Conservation (phyloP, 2,329 filamentous ascomycete genomes). For the Orbilia blumenaviensis region DNA sequence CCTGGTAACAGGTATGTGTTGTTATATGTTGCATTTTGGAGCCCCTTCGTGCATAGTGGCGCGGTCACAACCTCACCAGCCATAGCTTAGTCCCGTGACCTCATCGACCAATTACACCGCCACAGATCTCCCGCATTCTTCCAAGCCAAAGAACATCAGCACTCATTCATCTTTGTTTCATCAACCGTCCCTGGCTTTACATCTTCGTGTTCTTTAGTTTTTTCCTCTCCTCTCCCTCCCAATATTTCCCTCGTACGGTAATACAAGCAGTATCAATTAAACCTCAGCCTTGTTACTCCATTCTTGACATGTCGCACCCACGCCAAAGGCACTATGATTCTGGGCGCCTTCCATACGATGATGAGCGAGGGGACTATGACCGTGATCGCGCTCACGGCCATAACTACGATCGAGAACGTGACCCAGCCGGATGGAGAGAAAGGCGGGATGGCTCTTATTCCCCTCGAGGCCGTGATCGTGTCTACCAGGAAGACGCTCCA, state of each 20-base stretch:
- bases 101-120: background rate
- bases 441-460: constrained; percentile 42
- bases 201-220: background rate
- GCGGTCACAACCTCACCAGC: background rate
- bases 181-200: background rate
- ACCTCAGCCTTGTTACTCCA: background rate
- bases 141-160: background rate
- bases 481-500: constrained; percentile 22
- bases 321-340: constrained; percentile 42
- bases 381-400: constrained; percentile 27
- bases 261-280: no score
- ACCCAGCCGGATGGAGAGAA: constrained; percentile 26
- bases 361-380: constrained; percentile 43
- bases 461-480: constrained; percentile 36
- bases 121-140: background rate
- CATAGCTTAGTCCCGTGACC: background rate
- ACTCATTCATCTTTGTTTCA: background rate
- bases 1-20: background rate
- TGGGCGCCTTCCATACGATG: constrained; percentile 41
- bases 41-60: no score
- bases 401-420: constrained; percentile 34
- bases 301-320: constrained; percentile 27
- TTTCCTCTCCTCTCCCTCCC: background rate
- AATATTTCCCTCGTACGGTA: background rate
- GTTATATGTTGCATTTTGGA: constrained; percentile 17